These are phyloP conservation scores for Myriosclerotinia scirpicola DNA, from an alignment of 2,329 filamentous ascomycete species.

Conservation along the genomic window DNA sequence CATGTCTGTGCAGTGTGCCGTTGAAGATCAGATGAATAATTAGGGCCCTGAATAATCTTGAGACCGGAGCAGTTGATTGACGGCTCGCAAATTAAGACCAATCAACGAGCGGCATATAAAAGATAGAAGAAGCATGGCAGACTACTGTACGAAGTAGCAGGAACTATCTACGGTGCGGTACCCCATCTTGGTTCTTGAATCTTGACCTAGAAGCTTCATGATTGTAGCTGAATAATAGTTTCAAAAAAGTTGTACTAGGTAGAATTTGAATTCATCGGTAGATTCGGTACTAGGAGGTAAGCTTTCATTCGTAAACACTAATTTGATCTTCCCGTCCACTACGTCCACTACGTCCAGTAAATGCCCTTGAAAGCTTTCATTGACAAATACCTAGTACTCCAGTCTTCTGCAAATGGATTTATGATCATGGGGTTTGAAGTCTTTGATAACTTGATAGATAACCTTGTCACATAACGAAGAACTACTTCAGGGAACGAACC, in stretches of 20 bases:
- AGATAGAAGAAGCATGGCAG: neutral
- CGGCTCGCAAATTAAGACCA: neutral
- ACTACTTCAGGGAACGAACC: neutral
- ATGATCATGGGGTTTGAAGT: neutral
- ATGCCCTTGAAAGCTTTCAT: neutral
- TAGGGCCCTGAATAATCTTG: neutral
- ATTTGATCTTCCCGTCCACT: neutral
- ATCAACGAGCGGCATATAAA: neutral
- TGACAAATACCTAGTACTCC: no score
- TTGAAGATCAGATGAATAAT: constrained; percentile 4
- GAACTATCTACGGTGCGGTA: no score
- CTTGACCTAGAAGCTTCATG: neutral
- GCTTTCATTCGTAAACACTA: neutral
- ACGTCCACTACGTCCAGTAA: neutral
- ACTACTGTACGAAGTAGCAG: neutral
- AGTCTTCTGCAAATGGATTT: neutral
- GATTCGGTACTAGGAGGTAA: neutral
- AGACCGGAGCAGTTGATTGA: neutral
- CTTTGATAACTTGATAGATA: neutral
- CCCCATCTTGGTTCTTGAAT: no score
- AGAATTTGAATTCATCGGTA: neutral
- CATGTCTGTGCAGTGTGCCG: neutral
- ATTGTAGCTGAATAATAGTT: neutral
- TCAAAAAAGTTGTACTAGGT: neutral
- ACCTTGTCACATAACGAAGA: neutral